A percentile compares a stretch with the other conserved stretches of the same genome.
Evolutionary conservation across 176 grass and related monocot species (phyloP).

Genomic region (Poa annua): DNA sequence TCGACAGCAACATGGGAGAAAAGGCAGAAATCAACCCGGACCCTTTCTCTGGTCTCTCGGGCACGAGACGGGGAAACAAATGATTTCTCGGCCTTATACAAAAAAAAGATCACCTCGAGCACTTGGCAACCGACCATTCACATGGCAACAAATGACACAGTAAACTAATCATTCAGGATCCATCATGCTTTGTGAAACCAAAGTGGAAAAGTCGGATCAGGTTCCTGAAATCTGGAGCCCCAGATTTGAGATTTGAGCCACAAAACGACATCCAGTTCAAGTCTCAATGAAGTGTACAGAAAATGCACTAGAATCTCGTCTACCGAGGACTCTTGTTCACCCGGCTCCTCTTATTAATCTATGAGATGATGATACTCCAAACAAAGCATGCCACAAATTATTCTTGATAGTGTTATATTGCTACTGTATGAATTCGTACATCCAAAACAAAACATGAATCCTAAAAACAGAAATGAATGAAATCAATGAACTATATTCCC

Average conservation of each 20-base stretch:
- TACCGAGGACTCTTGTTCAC: no score
- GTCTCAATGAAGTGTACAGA: no score
- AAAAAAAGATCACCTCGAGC: conserved; percentile 18
- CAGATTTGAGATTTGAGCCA: conserved; percentile 50
- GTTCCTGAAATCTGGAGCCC: conserved; percentile 44
- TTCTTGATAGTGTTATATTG: not conserved
- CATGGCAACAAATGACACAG: conserved; percentile 28
- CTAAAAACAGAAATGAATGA: conserved; percentile 30
- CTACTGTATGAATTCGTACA: not conserved
- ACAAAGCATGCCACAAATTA: not conserved
- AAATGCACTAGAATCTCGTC: no score
- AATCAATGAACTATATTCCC: conserved; percentile 32
- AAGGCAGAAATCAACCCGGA: conserved; percentile 21
- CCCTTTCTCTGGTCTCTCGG: conserved; percentile 1
- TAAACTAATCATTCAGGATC: conserved; percentile 31
- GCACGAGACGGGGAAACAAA: conserved; percentile 35
- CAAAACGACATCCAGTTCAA: conserved; percentile 26
- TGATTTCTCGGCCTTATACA: conserved; percentile 2
- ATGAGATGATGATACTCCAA: not conserved
- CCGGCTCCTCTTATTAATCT: no score
- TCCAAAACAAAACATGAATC: not conserved
- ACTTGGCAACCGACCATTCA: conserved; percentile 40
- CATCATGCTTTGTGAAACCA: conserved; percentile 27
- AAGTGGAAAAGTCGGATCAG: conserved; percentile 33
- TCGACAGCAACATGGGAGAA: conserved; percentile 11